Evolutionary conservation across 2,329 filamentous ascomycete genomes (phyloP), one percentile per base, ranked within the genome.

Genomic region (Paraphoma chrysanthemicola): DNA sequence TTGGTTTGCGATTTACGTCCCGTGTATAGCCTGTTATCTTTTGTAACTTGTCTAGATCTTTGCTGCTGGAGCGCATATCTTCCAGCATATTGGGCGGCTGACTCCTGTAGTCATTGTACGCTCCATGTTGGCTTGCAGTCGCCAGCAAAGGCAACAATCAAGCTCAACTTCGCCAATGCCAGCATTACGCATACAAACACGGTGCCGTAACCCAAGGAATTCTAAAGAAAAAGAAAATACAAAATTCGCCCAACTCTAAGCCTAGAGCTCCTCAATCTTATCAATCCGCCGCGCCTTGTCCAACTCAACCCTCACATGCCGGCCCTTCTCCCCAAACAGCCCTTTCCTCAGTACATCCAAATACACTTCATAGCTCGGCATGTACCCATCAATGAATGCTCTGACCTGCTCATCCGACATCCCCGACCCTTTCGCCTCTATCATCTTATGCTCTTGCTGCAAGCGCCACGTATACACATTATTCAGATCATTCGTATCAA

Each of bases 391-490:
- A 14, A 91, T 90, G 74, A 97, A 97, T 45, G 83, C 81, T 54
- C 86, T 81, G 43, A 97, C 91, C 73, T 94, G 85, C 53, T 92
- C 89, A 64, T 91, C 88, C 1, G 86, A 90, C 93, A 97, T 97
- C 30, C 92, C 93, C 0, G 82, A 84, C 1, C 90, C 92, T 62
- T 85, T 90, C 18, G 82, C 78, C 7, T 80, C 80, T 23, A 90
- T 85, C 67, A 97, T 81, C 56, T 85, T 85, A 46, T 85, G 84
- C 77, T 97, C 93, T 77, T 96, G 92, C 78, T 97, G 83, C 65
- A 88, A 80, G 12, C 93, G 86, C 93, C 93, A 97, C 59, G 84
- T 85, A 68, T 97, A 97, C 50, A 96, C 93, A 70, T 88, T 93
- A 48, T 82, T 81, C 4, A 86, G 82, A 63, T 95, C 81, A 65